Conservation (phyloP, 1,284 basidiomycete genomes). For the Leccinum proliferum region DNA sequence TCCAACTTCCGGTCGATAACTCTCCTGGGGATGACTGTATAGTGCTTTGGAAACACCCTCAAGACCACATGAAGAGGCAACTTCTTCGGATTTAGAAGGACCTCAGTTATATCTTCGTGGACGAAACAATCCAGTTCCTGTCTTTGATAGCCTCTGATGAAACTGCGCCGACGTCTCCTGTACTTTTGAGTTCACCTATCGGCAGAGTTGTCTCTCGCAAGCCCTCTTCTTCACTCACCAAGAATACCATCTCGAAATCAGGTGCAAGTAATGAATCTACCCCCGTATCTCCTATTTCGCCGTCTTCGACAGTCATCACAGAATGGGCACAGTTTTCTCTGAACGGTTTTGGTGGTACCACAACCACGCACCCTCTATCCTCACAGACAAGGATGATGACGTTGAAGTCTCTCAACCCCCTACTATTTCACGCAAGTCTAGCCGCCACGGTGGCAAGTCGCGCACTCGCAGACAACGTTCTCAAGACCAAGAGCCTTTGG, state of each 20-base stretch:
- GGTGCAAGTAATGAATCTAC: conserved; percentile 5
- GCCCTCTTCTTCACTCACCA: conserved; percentile 19
- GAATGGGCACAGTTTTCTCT: conserved; percentile 59
- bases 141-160: conserved; percentile 19
- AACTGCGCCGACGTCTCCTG: conserved; percentile 16
- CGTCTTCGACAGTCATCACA: conserved; percentile 22
- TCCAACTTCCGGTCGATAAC: conserved; percentile 38
- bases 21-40: conserved; percentile 32
- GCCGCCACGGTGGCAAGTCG: conserved; percentile 18
- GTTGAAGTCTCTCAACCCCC: conserved; percentile 52
- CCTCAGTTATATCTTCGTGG: conserved; percentile 49
- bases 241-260: not conserved
- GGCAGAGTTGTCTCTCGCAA: conserved; percentile 15
- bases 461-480: conserved; percentile 20
- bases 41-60: conserved; percentile 48
- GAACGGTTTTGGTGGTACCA: conserved; percentile 52
- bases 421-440: conserved; percentile 17
- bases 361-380: conserved; percentile 43
- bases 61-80: conserved; percentile 30
- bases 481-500: conserved; percentile 9
- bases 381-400: conserved; percentile 51
- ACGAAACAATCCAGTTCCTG: conserved; percentile 56
- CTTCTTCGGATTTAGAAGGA: conserved; percentile 16
- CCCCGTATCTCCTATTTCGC: conserved; percentile 21
- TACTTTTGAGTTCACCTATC: conserved; percentile 20